A percentile compares a stretch with the other conserved stretches of the same genome.
Conservation (phyloP, 805 yeast genomes). For the Saturnispora hagleri region DNA sequence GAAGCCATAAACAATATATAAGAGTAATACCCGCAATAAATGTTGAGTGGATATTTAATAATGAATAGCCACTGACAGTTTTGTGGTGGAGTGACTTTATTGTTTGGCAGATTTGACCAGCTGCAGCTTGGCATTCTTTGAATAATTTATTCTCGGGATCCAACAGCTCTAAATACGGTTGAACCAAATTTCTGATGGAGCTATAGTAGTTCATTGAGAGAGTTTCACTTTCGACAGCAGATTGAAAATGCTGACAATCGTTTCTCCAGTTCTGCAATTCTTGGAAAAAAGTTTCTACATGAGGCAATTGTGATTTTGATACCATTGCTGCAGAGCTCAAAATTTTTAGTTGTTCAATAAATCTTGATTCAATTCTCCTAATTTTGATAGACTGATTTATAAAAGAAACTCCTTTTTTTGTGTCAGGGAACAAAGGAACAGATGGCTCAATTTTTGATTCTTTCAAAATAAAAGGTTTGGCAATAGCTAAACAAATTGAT, state of each 20-base stretch:
- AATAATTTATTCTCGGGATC: constrained; percentile 53
- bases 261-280: constrained; percentile 47
- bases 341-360: constrained; percentile 44
- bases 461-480: constrained; percentile 44
- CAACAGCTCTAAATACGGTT: constrained; percentile 53
- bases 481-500: constrained; percentile 52
- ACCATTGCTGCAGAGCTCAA: constrained; percentile 23
- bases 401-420: constrained; percentile 30
- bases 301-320: constrained; percentile 33
- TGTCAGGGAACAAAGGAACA: constrained; percentile 40
- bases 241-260: constrained; percentile 37
- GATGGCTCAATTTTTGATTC: constrained; percentile 41
- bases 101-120: constrained; percentile 59
- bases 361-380: constrained; percentile 50
- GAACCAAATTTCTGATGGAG: constrained; percentile 49
- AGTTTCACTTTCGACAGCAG: constrained; percentile 51
- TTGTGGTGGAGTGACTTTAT: constrained; percentile 56
- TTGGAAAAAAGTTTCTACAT: constrained; percentile 44
- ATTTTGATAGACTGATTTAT: constrained; percentile 49
- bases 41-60: constrained; percentile 56
- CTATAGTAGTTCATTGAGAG: constrained; percentile 50
- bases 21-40: constrained; percentile 64
- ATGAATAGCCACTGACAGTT: constrained; percentile 54
- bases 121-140: constrained; percentile 62
- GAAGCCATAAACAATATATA: constrained; percentile 57